Percentiles rank a stretch among this genome's conserved stretches.
Conservation (phyloP, 2,329 filamentous ascomycete genomes). For the Zymoseptoria crescenta region DNA sequence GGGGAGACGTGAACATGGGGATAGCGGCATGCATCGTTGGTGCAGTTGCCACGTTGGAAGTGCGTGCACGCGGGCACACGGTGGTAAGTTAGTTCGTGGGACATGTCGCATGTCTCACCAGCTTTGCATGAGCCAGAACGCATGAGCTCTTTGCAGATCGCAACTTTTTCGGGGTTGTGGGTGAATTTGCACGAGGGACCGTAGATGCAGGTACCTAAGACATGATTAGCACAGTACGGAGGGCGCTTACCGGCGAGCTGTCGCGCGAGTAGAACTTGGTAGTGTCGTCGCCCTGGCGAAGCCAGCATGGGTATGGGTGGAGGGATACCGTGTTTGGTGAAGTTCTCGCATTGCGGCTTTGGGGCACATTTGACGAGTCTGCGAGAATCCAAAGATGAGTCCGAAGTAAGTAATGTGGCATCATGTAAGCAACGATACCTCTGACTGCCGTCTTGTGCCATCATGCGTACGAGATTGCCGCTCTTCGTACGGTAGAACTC, state of each 20-base stretch:
- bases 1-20: conserved; percentile 71
- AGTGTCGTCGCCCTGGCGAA: conserved; percentile 2
- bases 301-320: conserved; percentile 7
- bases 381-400: conserved; percentile 2
- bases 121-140: conserved; percentile 68
- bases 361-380: conserved; percentile 12
- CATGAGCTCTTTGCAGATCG: conserved; percentile 82
- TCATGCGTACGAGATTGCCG: conserved; percentile 67
- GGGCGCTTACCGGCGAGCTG: conserved; percentile 16
- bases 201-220: conserved; percentile 73
- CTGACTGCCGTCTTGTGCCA: conserved; percentile 4
- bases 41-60: conserved; percentile 83
- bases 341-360: conserved; percentile 26
- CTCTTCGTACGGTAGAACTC: conserved; percentile 79
- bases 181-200: conserved; percentile 71
- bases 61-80: conserved; percentile 84
- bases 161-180: conserved; percentile 80
- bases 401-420: neutral
- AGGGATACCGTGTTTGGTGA: conserved; percentile 29
- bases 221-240: neutral
- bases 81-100: conserved; percentile 75
- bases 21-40: conserved; percentile 78
- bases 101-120: conserved; percentile 79
- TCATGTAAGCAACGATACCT: conserved; percentile 13
- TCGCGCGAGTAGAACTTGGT: conserved; percentile 4